phyloP scores from a whole-genome alignment of 441 rosid species.

The Eruca vesicaria region DNA sequence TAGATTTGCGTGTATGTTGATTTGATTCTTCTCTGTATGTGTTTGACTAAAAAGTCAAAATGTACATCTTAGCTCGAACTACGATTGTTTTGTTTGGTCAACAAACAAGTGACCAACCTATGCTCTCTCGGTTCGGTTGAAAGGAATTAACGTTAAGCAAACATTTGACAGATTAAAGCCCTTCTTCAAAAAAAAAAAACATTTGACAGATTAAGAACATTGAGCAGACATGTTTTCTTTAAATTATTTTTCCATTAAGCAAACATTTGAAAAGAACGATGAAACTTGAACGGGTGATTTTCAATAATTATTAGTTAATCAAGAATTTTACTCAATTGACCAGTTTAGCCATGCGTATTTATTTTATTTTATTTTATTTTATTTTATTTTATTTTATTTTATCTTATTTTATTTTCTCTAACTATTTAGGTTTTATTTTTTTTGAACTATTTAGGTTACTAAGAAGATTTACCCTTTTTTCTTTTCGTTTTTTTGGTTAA shows the following conservation, averaged over 20 bases:
- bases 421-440: no score
- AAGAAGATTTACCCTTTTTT: no score
- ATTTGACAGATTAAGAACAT: no score
- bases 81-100: not conserved
- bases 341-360: not conserved
- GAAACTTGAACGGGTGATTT: not conserved
- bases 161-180: no score
- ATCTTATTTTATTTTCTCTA: no score
- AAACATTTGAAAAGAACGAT: not conserved
- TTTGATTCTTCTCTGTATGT: not conserved
- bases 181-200: no score
- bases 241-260: no score
- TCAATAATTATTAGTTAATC: not conserved
- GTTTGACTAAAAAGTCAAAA: conserved; percentile 15
- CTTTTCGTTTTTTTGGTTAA: no score
- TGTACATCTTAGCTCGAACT: not conserved
- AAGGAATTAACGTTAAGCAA: not conserved
- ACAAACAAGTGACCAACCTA: not conserved
- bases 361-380: not conserved
- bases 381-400: not conserved
- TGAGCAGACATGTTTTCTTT: no score
- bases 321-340: not conserved
- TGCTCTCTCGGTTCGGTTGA: not conserved
- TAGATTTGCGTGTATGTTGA: conserved; percentile 23
- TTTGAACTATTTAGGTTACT: no score